Base-by-base conservation (phyloP, 225 moss, liverwort and hornwort species). In the Marchantia polymorpha region DNA sequence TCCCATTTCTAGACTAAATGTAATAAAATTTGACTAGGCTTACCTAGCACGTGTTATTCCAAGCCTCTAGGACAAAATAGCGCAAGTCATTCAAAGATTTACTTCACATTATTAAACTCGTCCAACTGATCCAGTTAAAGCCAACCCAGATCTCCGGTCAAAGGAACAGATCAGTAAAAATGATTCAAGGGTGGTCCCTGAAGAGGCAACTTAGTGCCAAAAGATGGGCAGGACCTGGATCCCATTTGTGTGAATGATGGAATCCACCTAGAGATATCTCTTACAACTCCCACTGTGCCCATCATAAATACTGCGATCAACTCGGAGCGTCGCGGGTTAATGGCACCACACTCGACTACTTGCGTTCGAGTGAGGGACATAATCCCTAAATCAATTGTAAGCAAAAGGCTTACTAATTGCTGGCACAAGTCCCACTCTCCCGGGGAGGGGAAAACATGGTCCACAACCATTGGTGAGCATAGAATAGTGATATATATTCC, bases 401-500 rank as follows among this genome's bases (percentile, higher is more conserved):
- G 39, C 2, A 39, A 39, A 39, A 39, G 39, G 39, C 39, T 39
- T 39, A 39, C 39, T 39, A 39, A 39, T 39, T 39, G 39, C 39
- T 39, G 39, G 39, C 39, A 39, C 5, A 39, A 39, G 39, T 39
- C 39, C 39, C 39, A 39, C 39, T 39, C 39, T 39, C 39, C 39
- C 39, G 19, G 12, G 22, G 17, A 59, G 59, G 12, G 17, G 59
- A 20, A 19, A 59, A 59, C 59, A 59, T 20, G 59, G 16, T 19
- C 59, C 2, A 59, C 15, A 19, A 4, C 59, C 59, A 59, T 59
- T 59, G 59, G 59, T 15, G 17, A 39, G 56, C 19, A 65, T 26
- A 65, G 25, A 65, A 65, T 65, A 65, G 65, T 65, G 65, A 19
- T 10, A 65, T 65, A 27, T 27, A 65, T 65, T 65, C 65, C 14